Conservation (phyloP, 2,329 filamentous ascomycete genomes). For the Alternaria incomplexa region DNA sequence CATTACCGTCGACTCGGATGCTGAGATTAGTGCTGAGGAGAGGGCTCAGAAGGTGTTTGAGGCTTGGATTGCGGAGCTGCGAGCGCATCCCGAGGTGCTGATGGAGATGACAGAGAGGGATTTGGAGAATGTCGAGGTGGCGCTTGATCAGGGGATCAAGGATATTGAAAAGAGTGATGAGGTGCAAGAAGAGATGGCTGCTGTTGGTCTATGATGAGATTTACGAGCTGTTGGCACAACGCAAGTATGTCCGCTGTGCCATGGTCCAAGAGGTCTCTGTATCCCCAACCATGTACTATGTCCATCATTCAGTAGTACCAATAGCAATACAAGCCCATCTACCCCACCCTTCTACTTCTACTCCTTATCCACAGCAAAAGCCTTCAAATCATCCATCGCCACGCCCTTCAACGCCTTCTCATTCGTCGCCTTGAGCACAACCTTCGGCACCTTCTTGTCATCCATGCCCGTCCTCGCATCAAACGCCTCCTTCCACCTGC, state of each 20-base stretch:
- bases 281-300: background rate
- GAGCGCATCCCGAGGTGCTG: background rate
- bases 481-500: constrained; percentile 66
- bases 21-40: background rate
- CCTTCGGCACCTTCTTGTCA: constrained; percentile 55
- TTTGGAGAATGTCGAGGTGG: background rate
- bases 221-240: background rate
- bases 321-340: background rate
- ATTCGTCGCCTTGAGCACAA: constrained; percentile 61
- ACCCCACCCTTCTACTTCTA: constrained; percentile 2
- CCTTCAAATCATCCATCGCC: constrained; percentile 56
- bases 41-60: background rate
- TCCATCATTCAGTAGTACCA: background rate
- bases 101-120: background rate
- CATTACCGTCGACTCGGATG: background rate
- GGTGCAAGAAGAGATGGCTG: background rate
- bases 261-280: background rate
- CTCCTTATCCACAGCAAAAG: constrained; percentile 54
- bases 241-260: background rate
- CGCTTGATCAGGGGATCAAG: background rate
- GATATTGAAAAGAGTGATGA: background rate
- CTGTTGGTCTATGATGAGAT: background rate
- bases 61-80: background rate
- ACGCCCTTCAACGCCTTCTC: constrained; percentile 58
- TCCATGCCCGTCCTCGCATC: constrained; percentile 58